Evolutionary conservation across 192 early-diverging fungal species (phyloP), one percentile per base, ranked within the genome.

Genomic region (Chytriomyces sp.): DNA sequence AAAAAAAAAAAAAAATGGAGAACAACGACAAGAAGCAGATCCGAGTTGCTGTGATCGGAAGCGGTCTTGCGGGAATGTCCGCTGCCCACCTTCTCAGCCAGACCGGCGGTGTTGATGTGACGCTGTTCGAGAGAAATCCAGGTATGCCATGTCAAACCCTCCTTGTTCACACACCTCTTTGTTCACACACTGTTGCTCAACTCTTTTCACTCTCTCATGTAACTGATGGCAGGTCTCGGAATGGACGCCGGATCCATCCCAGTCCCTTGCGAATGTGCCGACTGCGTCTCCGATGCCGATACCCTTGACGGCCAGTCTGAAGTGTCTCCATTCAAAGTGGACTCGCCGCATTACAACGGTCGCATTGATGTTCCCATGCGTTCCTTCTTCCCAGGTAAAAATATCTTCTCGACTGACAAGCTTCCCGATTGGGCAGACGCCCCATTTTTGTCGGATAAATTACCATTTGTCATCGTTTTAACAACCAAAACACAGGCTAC

Each of bases 301-400:
- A 64, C 63, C 26, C 13, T n/a, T 5, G 63, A n/a, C 26, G 63
- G 20, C 18, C 63, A 28, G 63, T 64, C 63, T 24, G 11, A 28
- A 26, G 49, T 11, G 20, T 57, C 53, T 13, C 53, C 53, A 5
- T 20, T 20, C 53, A 13, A 57, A 13, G 53, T 57, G 13, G 53
- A 13, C 35, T 35, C 35, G 35, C 35, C 16, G 23, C 71, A 73
- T 46, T 62, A 44, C 44, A 10, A n/a, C 13, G 50, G 72, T n/a
- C 69, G 84, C n/a, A 86, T 88, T 60, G 87, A 86, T 50, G 85
- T 87, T 6, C 87, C 87, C 18, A 88, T 88, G 87, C 79, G 87
- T 45, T 79, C 76, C 35, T 86, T 88, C 72, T 86, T 84, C 60
- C 83, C 83, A 13, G 81, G 80, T 82, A n/a, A n/a, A n/a, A n/a